A percentile compares a stretch with the other conserved stretches of the same genome.
These are phyloP conservation scores for Saccharomycopsis lassenensis DNA, from an alignment of 805 yeast species.

Conservation along the genomic window DNA sequence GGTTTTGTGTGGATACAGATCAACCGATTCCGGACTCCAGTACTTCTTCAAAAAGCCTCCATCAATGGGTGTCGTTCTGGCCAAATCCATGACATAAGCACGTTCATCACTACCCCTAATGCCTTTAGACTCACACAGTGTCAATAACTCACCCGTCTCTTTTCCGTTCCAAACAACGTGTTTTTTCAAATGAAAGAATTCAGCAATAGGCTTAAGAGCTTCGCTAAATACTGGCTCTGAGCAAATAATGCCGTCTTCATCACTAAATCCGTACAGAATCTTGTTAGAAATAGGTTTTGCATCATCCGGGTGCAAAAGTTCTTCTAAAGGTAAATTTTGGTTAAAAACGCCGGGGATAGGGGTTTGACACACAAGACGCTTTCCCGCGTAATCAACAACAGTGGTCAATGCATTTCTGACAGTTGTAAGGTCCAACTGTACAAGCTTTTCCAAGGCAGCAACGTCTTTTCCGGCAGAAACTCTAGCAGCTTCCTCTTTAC, in stretches of 20 bases:
- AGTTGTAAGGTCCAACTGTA: constrained; percentile 50
- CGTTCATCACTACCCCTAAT: constrained; percentile 78
- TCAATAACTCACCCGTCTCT: constrained; percentile 35
- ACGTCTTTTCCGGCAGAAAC: constrained; percentile 73
- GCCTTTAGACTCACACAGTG: constrained; percentile 79
- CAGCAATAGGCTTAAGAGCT: constrained; percentile 51
- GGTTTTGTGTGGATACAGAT: constrained; percentile 75
- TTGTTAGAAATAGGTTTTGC: constrained; percentile 30
- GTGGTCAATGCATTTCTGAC: constrained; percentile 68
- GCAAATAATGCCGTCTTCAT: constrained; percentile 40
- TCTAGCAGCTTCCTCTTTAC: constrained; percentile 82
- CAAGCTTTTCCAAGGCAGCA: constrained; percentile 55
- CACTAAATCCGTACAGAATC: constrained; percentile 68
- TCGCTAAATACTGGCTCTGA: constrained; percentile 42
- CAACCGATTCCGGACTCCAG: constrained; percentile 29
- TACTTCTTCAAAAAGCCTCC: constrained; percentile 59
- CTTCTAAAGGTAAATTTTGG: constrained; percentile 26
- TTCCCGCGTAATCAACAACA: constrained; percentile 85
- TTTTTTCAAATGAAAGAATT: constrained; percentile 65
- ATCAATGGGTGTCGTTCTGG: constrained; percentile 78
- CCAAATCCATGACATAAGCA: constrained; percentile 72
- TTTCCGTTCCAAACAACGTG: constrained; percentile 42
- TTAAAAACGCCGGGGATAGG: constrained; percentile 89
- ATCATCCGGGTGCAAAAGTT: constrained; percentile 28
- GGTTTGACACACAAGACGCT: constrained; percentile 81